Conservation (phyloP, 306 rosid genomes). For the Astragalus membranaceus region DNA sequence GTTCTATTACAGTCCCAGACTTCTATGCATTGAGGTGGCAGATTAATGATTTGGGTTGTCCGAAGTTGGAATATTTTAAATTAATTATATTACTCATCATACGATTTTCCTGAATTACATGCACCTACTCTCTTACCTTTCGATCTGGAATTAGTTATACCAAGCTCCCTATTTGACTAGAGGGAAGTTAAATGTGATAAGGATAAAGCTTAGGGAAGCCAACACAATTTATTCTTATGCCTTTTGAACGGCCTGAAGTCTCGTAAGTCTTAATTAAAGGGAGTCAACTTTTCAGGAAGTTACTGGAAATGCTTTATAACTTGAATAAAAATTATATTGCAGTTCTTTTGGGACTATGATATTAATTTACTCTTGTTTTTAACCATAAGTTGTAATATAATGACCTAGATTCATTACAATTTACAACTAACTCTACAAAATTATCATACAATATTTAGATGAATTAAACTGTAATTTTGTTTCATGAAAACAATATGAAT, state of each 20-base stretch:
- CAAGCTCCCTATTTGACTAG: not conserved
- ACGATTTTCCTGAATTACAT: not conserved
- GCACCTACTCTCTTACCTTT: not conserved
- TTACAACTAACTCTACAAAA: not conserved
- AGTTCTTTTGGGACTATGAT: not conserved
- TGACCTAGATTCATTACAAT: not conserved
- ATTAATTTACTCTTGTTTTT: not conserved
- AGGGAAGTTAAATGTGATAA: not conserved
- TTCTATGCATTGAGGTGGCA: not conserved
- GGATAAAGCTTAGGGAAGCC: not conserved
- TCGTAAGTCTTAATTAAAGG: not conserved
- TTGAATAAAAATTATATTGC: not conserved
- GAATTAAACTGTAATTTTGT: conserved; percentile 11
- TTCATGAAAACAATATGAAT: not conserved
- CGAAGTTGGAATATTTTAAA: not conserved
- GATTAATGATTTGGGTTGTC: no score
- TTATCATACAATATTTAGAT: not conserved
- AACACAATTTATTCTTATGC: not conserved
- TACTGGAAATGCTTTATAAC: not conserved
- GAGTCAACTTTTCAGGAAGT: not conserved
- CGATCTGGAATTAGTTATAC: not conserved
- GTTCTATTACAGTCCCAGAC: not conserved
- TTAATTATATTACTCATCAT: not conserved
- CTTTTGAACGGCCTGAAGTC: not conserved
- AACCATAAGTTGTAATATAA: not conserved